Conservation (phyloP, 1,284 basidiomycete genomes). For the Puccinia hordei region DNA sequence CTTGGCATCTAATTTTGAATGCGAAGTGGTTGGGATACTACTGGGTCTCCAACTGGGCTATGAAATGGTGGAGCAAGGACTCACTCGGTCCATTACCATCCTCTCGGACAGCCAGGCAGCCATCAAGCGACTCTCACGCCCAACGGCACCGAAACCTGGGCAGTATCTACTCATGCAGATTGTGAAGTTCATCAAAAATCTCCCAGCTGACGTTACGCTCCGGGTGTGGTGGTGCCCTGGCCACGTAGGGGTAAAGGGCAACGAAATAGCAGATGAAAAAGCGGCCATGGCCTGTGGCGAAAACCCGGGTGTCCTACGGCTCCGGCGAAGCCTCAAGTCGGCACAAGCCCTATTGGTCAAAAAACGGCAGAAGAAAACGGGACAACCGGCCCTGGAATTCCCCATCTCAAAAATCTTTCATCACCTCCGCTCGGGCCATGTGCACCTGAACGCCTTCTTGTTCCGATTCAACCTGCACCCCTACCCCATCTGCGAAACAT, state of each 20-base stretch:
- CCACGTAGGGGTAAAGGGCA: neutral
- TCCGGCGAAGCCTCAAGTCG: no score
- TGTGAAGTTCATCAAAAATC: neutral
- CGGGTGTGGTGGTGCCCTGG: neutral
- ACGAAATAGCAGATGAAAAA: neutral
- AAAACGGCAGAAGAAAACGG: no score
- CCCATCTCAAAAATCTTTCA: no score
- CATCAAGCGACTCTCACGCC: neutral
- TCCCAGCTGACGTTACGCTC: neutral
- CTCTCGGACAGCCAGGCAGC: neutral
- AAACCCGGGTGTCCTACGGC: no score
- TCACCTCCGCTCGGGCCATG: no score
- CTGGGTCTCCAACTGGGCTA: neutral
- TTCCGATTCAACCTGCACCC: no score
- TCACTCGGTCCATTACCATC: neutral
- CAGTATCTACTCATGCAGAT: neutral
- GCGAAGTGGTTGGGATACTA: neutral
- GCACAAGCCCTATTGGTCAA: no score
- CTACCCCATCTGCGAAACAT: no score
- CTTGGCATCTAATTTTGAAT: neutral
- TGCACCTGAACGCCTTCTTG: no score
- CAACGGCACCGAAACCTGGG: neutral
- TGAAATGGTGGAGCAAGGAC: neutral
- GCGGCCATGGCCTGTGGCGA: neutral
- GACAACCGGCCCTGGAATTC: no score